Conservation (phyloP, 2,329 filamentous ascomycete genomes). For the Arthrobotrys entomopaga region DNA sequence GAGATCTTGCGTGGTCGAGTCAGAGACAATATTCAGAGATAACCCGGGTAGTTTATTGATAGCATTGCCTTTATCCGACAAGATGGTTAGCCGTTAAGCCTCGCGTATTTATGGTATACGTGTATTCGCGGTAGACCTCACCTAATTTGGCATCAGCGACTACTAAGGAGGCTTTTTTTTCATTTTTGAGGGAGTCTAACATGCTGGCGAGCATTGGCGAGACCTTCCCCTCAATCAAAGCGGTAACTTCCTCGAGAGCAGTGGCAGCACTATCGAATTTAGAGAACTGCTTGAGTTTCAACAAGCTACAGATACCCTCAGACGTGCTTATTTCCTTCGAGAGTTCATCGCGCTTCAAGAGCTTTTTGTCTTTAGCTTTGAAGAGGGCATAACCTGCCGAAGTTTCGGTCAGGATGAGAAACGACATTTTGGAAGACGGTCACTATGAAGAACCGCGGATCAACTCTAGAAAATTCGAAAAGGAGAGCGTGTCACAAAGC, state of each 20-base stretch:
- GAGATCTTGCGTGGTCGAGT: conserved; percentile 83
- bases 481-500: too few species aligned
- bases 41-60: conserved; percentile 92
- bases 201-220: conserved; percentile 84
- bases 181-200: conserved; percentile 89
- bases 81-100: not conserved
- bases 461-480: too few species aligned
- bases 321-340: conserved; percentile 78
- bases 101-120: too few species aligned
- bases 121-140: conserved; percentile 58
- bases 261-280: conserved; percentile 95
- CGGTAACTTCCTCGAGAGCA: conserved; percentile 88
- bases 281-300: conserved; percentile 96
- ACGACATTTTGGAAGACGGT: conserved; percentile 70
- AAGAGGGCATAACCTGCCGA: conserved; percentile 97
- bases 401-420: conserved; percentile 93
- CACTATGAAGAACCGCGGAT: not conserved
- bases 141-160: conserved; percentile 92
- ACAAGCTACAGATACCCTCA: conserved; percentile 83
- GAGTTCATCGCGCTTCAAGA: conserved; percentile 86
- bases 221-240: conserved; percentile 92
- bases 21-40: conserved; percentile 76
- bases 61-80: conserved; percentile 70
- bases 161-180: conserved; percentile 95
- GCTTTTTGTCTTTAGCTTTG: conserved; percentile 98